A percentile compares a stretch with the other conserved stretches of the same genome.
Conservation (phyloP, 2,329 filamentous ascomycete genomes). For the Berkeleyomyces basicola region DNA sequence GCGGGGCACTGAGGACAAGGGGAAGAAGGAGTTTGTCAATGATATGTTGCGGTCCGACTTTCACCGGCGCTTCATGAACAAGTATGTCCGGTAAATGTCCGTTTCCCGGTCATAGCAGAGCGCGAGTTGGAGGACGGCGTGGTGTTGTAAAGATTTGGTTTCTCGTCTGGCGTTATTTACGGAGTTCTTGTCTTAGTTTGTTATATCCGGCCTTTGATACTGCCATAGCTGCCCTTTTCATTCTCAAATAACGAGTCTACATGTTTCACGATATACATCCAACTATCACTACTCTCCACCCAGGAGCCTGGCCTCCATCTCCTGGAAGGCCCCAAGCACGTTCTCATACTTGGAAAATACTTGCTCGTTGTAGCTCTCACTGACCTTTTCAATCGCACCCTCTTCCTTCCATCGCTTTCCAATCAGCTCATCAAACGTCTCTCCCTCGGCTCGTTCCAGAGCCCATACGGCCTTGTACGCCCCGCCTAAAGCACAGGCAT, state of each 20-base stretch:
- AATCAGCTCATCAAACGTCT: constrained; percentile 82
- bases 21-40: constrained; percentile 95
- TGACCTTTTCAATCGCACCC: constrained; percentile 66
- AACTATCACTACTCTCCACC: constrained; percentile 18
- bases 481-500: constrained; percentile 83
- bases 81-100: constrained; percentile 37
- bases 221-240: background rate
- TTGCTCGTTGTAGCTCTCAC: constrained; percentile 59
- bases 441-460: constrained; percentile 46
- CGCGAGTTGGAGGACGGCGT: background rate
- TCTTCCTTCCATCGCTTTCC: constrained; percentile 72
- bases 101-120: no score
- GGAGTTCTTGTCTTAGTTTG: background rate
- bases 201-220: background rate
- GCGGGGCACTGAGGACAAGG: constrained; percentile 79
- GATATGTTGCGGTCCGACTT: constrained; percentile 89
- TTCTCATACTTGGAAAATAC: constrained; percentile 64
- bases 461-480: constrained; percentile 97
- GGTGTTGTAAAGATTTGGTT: constrained; percentile 7
- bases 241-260: background rate
- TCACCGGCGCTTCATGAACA: constrained; percentile 89
- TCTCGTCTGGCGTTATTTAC: constrained; percentile 5
- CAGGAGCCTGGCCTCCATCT: constrained; percentile 51
- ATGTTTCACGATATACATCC: background rate
- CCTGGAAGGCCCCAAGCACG: constrained; percentile 59